Conservation (phyloP, 306 rosid species). For the Cajanus cajan region DNA sequence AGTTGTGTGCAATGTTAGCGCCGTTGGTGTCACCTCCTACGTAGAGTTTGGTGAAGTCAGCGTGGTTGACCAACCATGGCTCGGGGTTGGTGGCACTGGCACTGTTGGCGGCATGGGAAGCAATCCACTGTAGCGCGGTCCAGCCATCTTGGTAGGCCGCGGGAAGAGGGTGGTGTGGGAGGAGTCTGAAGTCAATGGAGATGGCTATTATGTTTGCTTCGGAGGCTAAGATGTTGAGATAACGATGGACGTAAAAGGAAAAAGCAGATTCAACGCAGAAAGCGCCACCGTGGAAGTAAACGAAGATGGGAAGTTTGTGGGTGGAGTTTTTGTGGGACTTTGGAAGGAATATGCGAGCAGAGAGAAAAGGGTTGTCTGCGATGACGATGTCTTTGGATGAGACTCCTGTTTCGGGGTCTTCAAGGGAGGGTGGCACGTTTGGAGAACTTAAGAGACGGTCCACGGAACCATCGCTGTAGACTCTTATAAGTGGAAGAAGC, state of each 20-base stretch:
- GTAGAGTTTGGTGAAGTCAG: slow-evolving; percentile 34
- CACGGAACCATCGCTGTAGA: slow-evolving; percentile 37
- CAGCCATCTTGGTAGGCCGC: slow-evolving; percentile 42
- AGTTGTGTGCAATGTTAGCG: slow-evolving; percentile 36
- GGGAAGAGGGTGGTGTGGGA: slow-evolving; percentile 44
- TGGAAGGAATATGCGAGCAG: slow-evolving; percentile 40
- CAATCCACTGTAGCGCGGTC: slow-evolving; percentile 42
- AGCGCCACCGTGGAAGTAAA: slow-evolving; percentile 43
- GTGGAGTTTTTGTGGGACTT: not conserved
- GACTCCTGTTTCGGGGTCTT: slow-evolving; percentile 37
- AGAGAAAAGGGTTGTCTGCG: slow-evolving; percentile 17
- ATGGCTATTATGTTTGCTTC: slow-evolving; percentile 28
- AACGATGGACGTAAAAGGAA: slow-evolving; percentile 11
- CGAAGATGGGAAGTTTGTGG: slow-evolving; percentile 37
- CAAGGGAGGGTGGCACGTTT: slow-evolving; percentile 7
- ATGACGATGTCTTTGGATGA: slow-evolving; percentile 41
- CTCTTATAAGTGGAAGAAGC: slow-evolving; percentile 31
- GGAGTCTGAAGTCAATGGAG: slow-evolving; percentile 32
- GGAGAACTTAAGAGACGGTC: slow-evolving; percentile 29
- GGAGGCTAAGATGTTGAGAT: slow-evolving; percentile 6
- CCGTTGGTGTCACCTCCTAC: slow-evolving; percentile 43
- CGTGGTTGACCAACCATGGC: slow-evolving; percentile 30
- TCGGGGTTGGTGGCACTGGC: not conserved
- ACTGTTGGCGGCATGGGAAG: slow-evolving; percentile 25
- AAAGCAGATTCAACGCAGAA: slow-evolving; percentile 48